Base-by-base conservation (phyloP, 2,329 filamentous ascomycete species). In the Penicillium sp. region DNA sequence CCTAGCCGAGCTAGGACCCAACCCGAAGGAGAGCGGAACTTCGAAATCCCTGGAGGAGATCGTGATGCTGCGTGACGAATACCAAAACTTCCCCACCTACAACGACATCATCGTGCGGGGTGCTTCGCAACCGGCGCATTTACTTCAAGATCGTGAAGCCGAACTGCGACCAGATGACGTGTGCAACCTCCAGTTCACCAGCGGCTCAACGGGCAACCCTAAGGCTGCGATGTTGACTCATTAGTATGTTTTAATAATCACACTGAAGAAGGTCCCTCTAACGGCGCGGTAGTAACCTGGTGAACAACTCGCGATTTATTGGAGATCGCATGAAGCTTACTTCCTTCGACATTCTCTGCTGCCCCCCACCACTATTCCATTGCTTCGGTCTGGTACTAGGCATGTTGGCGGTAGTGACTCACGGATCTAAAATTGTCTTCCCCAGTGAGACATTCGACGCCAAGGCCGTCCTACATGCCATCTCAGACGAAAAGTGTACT, bases 381-480 rank as follows among this genome's bases (percentile, higher is more conserved):
- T 93, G 90, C 77, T 93, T 93, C 69, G 90, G 90, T 1, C 83
- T 93, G 8, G 89, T 93, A 1, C 83, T 92, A 3, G 90, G 90
- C 9, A 80, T 93, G 45, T 82, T 93, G 54, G 86, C 89, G 1
- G 81, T 85, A 44, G 75, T 92, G 52, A 91, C 88, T 0, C 89
- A 93, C 70, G 90, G 90, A 47, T 85, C 84, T 39, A 90, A 88
- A 72, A 86, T 92, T 50, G 85, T 93, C 10, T 91, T 91, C 67
- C 90, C 90, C 0, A 83, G 84, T 61, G 88, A 91, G 66, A 85
- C 87, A 0, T 93, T 93, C 67, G 87, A 91, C 64, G 81, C 88
- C 1, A 73, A 76, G 5, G 85, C 88, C 0, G 88, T 87, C 2
- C 79, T 93, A 33, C 79, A 79, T 44, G 87, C 88, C 53, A 84